Base-by-base conservation (phyloP, 2,329 filamentous ascomycete species). In the Zymoseptoria tritici region DNA sequence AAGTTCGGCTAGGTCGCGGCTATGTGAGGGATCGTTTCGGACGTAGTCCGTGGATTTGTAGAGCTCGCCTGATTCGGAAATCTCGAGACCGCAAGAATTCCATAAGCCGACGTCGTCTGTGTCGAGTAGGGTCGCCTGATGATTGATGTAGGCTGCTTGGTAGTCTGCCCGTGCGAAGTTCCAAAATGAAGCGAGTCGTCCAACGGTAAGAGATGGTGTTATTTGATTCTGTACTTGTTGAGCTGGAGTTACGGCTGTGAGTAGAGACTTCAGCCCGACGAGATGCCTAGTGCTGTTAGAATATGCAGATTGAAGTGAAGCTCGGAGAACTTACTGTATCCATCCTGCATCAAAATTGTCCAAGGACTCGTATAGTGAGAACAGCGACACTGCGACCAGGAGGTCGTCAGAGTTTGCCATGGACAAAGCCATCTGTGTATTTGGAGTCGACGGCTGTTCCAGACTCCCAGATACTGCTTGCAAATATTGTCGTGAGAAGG, bases 351-450 rank as follows among this genome's bases (percentile, higher is more conserved):
- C 81, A 1, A 83, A 83, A 3, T 83, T 82, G 69, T 87, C 84
- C 20, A 88, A 75, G 53, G 86, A 83, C 63, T 88, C 85, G 68
- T 87, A 87, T 0, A 85, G 80, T 57, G 84, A 87, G 8, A 88
- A 75, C 11, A 88, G 87, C 1, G 85, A 84, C 1, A 85, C 84
- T 1, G 85, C 84, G 3, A 85, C 83, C 16, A 87, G 75, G 1
- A 86, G 78, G 59, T 87, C 83, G 63, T 86, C 84, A 1, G 79
- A 76, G 63, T 78, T 79, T 49, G 76, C 76, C 57, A 75, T 65
- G 0, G 74, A 68, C 4, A 64, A 36, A 3, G 64, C 58, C 11
- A 58, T 55, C 19, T 67, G 62, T 3, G 61, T 62, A 19, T 61
- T 63, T 4, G 68, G 67, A 9, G 62, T 65, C 16, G 67, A 63